Evolutionary conservation across 1,284 basidiomycete genomes (phyloP).

Genomic region (Fomitopsis palustris): DNA sequence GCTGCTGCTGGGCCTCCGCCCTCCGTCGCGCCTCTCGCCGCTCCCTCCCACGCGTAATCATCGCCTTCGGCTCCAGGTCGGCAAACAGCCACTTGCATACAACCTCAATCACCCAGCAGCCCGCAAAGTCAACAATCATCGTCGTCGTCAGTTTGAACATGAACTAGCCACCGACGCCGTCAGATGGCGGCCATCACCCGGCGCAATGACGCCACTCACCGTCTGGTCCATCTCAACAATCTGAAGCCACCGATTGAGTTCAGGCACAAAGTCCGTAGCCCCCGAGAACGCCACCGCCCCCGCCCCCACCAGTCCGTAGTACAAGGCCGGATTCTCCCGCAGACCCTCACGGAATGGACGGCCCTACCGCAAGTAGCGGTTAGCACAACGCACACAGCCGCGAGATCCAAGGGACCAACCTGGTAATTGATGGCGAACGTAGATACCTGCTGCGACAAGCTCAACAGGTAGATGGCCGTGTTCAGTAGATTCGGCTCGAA

Average conservation of each 20-base stretch:
- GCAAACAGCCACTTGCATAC: conserved; percentile 88
- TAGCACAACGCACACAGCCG: background rate
- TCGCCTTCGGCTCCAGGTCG: conserved; percentile 79
- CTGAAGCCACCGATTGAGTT: conserved; percentile 95
- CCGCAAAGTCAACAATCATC: conserved; percentile 88
- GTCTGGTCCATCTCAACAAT: conserved; percentile 84
- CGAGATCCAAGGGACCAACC: conserved; percentile 31
- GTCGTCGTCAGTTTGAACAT: conserved; percentile 69
- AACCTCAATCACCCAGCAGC: conserved; percentile 84
- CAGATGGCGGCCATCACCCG: background rate
- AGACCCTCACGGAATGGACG: conserved; percentile 96
- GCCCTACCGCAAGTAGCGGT: conserved; percentile 49
- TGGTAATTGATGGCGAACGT: conserved; percentile 98
- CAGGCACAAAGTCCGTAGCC: conserved; percentile 90
- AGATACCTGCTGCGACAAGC: conserved; percentile 92
- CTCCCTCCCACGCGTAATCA: conserved; percentile 83
- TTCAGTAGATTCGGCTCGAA: conserved; percentile 92
- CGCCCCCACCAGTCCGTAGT: conserved; percentile 86
- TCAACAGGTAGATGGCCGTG: conserved; percentile 91
- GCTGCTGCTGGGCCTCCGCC: background rate
- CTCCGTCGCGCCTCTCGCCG: conserved; percentile 43
- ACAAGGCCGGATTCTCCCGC: conserved; percentile 88
- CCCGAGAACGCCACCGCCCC: conserved; percentile 90
- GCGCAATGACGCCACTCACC: conserved; percentile 43
- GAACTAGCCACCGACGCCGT: conserved; percentile 51